Evolutionary conservation across 139 green algal species (phyloP).

Genomic region (Choricystis sp.): DNA sequence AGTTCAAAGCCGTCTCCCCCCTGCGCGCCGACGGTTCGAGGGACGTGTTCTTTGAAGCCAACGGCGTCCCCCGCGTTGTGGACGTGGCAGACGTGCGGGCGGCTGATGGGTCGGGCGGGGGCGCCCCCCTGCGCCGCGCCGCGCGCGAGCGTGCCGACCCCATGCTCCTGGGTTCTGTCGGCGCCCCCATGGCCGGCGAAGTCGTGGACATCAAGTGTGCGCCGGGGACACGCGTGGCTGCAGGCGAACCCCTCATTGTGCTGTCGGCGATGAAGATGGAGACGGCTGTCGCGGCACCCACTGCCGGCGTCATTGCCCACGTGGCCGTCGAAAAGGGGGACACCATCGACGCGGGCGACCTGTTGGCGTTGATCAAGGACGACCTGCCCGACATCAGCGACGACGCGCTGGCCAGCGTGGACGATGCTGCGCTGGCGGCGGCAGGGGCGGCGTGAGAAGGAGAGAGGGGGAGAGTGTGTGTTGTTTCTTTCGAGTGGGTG

Average conservation of each 20-base stretch:
- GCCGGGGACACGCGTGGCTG: slow-evolving; percentile 34
- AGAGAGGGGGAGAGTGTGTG: not conserved
- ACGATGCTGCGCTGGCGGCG: not conserved
- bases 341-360: slow-evolving; percentile 45
- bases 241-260: slow-evolving; percentile 66
- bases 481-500: not conserved
- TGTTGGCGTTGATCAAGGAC: slow-evolving; percentile 46
- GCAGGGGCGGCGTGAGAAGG: not conserved
- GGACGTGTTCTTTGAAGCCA: slow-evolving; percentile 74
- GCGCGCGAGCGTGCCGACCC: slow-evolving; percentile 33
- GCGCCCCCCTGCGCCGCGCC: slow-evolving; percentile 1
- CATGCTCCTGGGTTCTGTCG: slow-evolving; percentile 37
- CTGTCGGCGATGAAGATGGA: slow-evolving; percentile 97
- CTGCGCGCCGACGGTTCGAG: slow-evolving; percentile 43
- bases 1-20: slow-evolving; percentile 63
- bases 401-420: not conserved
- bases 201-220: slow-evolving; percentile 59
- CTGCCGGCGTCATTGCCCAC: slow-evolving; percentile 40
- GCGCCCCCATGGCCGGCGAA: slow-evolving; percentile 77
- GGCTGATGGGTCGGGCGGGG: slow-evolving; percentile 3
- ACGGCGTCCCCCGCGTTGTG: slow-evolving; percentile 75
- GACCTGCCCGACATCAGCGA: not conserved
- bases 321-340: slow-evolving; percentile 59
- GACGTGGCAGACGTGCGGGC: slow-evolving; percentile 51
- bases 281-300: slow-evolving; percentile 64